Conservation (phyloP, 495 filamentous ascomycete genomes). For the Lophiostoma macrostomum region DNA sequence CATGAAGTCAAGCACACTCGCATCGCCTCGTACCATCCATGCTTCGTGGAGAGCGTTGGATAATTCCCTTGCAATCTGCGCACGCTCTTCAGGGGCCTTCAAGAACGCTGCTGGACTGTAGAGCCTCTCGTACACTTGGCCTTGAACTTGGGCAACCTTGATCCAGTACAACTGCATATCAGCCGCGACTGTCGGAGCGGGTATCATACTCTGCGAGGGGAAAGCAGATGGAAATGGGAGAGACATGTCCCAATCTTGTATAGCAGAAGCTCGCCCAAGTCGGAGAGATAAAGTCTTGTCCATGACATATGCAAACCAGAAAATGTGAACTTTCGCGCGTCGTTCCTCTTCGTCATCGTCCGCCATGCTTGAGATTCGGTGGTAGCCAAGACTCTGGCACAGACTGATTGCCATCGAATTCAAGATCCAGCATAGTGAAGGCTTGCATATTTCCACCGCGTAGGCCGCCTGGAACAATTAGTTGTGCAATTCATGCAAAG, state of each 20-base stretch:
- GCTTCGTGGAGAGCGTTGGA: conserved; percentile 15
- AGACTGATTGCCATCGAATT: conserved; percentile 56
- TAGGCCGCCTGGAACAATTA: conserved; percentile 37
- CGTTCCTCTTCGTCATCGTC: conserved; percentile 42
- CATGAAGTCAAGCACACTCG: conserved; percentile 9
- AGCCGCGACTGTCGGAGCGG: background rate
- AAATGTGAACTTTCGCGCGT: conserved; percentile 45
- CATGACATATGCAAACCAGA: conserved; percentile 63
- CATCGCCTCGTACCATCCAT: conserved; percentile 13
- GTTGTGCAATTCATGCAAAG: too few species aligned
- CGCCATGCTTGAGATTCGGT: conserved; percentile 54
- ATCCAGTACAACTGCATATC: conserved; percentile 29
- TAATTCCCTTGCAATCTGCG: conserved; percentile 16
- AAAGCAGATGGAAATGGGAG: conserved; percentile 38
- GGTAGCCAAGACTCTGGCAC: conserved; percentile 63
- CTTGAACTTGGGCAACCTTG: conserved; percentile 24
- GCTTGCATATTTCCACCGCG: conserved; percentile 61
- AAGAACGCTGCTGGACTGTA: conserved; percentile 34
- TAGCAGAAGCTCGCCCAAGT: conserved; percentile 57
- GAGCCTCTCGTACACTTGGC: conserved; percentile 30
- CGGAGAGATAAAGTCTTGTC: conserved; percentile 63
- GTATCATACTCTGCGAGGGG: background rate
- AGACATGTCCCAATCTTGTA: conserved; percentile 66
- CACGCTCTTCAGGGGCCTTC: conserved; percentile 13
- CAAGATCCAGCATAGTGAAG: conserved; percentile 61